Evolutionary conservation across 208 protist species (phyloP).

Genomic region (Trypanosoma vivax): DNA sequence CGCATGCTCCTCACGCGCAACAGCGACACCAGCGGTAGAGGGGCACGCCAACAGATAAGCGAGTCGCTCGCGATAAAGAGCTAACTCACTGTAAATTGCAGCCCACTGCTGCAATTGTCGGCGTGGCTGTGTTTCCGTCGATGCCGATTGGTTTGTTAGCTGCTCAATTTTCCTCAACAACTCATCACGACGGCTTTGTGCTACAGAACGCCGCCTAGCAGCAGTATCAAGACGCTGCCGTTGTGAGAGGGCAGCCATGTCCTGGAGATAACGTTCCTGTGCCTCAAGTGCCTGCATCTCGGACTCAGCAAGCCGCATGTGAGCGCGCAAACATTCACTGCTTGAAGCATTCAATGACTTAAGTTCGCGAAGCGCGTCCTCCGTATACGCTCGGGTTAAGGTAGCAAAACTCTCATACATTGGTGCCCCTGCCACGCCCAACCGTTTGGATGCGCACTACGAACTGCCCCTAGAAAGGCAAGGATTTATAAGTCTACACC

Average conservation of each 20-base stretch:
- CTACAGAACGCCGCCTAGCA: background rate
- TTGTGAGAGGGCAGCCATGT: background rate
- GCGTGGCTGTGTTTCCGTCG: background rate
- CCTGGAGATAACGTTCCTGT: constrained; percentile 7
- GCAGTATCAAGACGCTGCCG: constrained; percentile 8
- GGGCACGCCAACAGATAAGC: constrained; percentile 6
- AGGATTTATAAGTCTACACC: too few relatives aligned
- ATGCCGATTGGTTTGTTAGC: background rate
- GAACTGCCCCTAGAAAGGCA: too few relatives aligned
- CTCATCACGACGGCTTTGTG: constrained; percentile 8
- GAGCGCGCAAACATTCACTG: background rate
- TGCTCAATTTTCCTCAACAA: constrained; percentile 1
- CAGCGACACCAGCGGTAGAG: background rate
- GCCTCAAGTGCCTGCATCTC: constrained; percentile 12
- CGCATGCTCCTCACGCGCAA: background rate
- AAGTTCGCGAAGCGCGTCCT: background rate
- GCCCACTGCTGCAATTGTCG: constrained; percentile 1
- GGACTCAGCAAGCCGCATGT: constrained; percentile 13
- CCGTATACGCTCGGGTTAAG: constrained; percentile 3
- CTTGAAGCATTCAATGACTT: background rate
- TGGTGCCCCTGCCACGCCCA: too few relatives aligned
- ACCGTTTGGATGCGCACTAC: too few relatives aligned
- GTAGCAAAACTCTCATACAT: constrained; percentile 9
- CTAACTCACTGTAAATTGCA: constrained; percentile 8
- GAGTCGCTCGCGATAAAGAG: constrained; percentile 7